phyloP scores from a whole-genome alignment of 2,329 filamentous ascomycete species.

The Trichoderma simmonsii region DNA sequence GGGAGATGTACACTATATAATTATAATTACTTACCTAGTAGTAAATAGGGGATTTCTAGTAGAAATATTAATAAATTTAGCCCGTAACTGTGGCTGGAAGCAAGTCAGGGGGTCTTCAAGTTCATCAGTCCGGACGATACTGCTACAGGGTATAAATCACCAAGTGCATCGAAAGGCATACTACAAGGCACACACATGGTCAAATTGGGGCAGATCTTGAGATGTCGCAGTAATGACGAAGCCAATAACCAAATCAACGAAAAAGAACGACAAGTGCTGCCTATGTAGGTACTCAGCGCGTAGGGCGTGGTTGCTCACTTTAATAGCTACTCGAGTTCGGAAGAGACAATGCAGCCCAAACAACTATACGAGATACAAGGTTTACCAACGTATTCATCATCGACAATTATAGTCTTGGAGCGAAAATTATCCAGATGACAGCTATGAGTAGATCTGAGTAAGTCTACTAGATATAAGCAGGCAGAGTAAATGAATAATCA shows the following conservation, averaged over 20 bases:
- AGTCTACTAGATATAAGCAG: not conserved
- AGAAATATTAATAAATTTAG: rapidly evolving
- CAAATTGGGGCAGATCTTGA: not conserved
- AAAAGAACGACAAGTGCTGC: not conserved
- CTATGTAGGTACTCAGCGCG: not conserved
- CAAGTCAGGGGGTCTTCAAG: not conserved
- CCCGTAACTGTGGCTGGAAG: no score
- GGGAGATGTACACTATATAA: not conserved
- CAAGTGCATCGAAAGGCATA: not conserved
- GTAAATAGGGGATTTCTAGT: not conserved
- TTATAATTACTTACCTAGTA: not conserved
- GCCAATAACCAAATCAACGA: not conserved
- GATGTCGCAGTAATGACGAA: not conserved
- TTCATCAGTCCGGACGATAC: not conserved
- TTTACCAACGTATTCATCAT: not conserved
- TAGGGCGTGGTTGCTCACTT: not conserved
- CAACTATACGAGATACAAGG: no score
- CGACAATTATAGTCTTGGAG: not conserved
- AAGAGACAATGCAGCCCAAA: not conserved
- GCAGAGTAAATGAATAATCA: no score
- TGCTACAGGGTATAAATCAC: not conserved
- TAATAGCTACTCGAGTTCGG: not conserved
- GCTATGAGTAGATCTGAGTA: no score
- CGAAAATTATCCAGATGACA: no score
- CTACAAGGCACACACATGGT: not conserved